Base-by-base conservation (phyloP, 228 moss, liverwort and hornwort species). In the Sphagnum magellanicum region DNA sequence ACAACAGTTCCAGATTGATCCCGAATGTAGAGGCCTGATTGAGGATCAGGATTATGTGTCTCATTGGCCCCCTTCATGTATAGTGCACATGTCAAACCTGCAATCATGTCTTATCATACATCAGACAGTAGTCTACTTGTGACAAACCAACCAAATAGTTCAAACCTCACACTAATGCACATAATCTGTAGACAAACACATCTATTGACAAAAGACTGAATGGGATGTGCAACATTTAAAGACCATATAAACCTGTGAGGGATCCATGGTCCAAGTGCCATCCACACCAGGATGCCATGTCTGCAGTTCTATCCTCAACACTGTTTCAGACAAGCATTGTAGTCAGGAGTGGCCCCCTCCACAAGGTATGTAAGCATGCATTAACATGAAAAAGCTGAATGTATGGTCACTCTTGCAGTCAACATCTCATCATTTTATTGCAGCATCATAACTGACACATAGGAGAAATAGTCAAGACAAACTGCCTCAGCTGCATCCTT, bases 261-360 rank as follows among this genome's bases (percentile, higher is more conserved):
- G 92, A 93, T 63, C 93, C 94, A 74, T 93, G 89, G 78, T 98
- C 98, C 16, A 87, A 76, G 81, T 98, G 98, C 94, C 98, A 98
- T 80, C 98, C 94, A 81, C 98, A 98, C 98, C 98, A 98, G 16
- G 81, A 80, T 52, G 93, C 88, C 63, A 81, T 70, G 60, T 87
- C 85, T 60, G 32, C 3, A 32, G 32, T 32, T 32, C 32, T 32
- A 32, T 32, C 32, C 32, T 32, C 32, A 32, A 3, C 70, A 61
- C 84, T 85, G 63, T 32, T 73, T 66, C 32, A 32, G 32, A 32
- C 32, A 32, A 32, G 15, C 66, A 70, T 59, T 14, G 16, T 52
- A 14, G 12, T 53, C 50, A 5, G 68, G 12, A 68, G 59, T 59
- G 12, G 15, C 59, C 15, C 12, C 59, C 11, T 11, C 15, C 59